These are phyloP conservation scores for Phytomonas serpens DNA, from an alignment of 208 protist species.

Conservation along the genomic window DNA sequence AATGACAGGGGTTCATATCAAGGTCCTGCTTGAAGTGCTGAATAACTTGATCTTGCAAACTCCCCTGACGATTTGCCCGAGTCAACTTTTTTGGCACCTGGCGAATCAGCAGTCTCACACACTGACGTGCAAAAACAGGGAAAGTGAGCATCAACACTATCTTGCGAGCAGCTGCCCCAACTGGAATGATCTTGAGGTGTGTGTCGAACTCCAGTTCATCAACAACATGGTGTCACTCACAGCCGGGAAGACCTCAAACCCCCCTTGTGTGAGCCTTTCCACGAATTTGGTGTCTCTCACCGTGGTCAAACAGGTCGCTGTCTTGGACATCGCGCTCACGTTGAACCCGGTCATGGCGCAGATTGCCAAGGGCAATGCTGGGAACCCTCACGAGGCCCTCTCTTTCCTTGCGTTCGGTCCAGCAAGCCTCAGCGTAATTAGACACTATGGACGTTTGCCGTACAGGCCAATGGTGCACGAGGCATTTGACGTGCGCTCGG, in stretches of 20 bases:
- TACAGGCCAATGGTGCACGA: conserved; percentile 63
- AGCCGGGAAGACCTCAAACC: conserved; percentile 13
- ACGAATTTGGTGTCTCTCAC: conserved; percentile 50
- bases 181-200: conserved; percentile 60
- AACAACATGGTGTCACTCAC: conserved; percentile 37
- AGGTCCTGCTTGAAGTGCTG: conserved; percentile 43
- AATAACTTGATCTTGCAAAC: conserved; percentile 69
- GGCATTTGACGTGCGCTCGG: conserved; percentile 40
- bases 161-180: conserved; percentile 45
- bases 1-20: conserved; percentile 60
- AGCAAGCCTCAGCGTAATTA: conserved; percentile 36
- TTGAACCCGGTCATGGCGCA: conserved; percentile 46
- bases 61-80: conserved; percentile 44
- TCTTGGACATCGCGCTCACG: conserved; percentile 45
- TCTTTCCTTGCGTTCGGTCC: conserved; percentile 45
- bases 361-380: conserved; percentile 13
- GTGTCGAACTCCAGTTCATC: conserved; percentile 34
- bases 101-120: conserved; percentile 70
- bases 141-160: conserved; percentile 67
- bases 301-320: conserved; percentile 56
- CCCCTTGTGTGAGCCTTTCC: conserved; percentile 28
- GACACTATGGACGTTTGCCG: conserved; percentile 75
- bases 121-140: conserved; percentile 59
- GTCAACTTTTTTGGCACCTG: conserved; percentile 83
- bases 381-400: background rate